phyloP scores from a whole-genome alignment of 1,284 basidiomycete genomes.

The Naganishia liquefaciens region DNA sequence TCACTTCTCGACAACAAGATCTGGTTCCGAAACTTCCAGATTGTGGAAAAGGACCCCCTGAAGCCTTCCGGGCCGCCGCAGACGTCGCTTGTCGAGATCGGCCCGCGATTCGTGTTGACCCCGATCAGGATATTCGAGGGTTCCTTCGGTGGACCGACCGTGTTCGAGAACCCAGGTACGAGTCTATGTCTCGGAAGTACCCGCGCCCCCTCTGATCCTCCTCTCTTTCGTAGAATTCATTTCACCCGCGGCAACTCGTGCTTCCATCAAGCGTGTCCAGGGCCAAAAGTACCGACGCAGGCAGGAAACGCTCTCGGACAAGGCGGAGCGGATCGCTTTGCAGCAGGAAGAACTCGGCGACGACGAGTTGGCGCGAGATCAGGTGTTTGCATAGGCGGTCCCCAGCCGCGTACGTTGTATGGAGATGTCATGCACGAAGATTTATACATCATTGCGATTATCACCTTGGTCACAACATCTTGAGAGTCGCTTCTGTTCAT shows the following conservation, averaged over 20 bases:
- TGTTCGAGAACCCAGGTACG: slow-evolving; percentile 90
- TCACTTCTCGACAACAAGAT: slow-evolving; percentile 94
- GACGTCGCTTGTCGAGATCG: slow-evolving; percentile 86
- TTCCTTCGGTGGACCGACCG: slow-evolving; percentile 88
- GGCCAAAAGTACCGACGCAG: slow-evolving; percentile 77
- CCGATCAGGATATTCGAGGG: slow-evolving; percentile 99
- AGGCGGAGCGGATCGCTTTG: slow-evolving; percentile 65
- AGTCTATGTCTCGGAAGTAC: neutral
- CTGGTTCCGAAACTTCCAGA: slow-evolving; percentile 98
- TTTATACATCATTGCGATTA: neutral
- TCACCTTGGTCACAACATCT: neutral
- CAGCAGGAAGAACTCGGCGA: slow-evolving; percentile 65
- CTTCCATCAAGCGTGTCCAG: slow-evolving; percentile 68
- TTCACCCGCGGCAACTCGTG: slow-evolving; percentile 79
- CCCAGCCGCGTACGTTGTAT: neutral
- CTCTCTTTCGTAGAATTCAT: slow-evolving; percentile 72
- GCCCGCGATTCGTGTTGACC: slow-evolving; percentile 93
- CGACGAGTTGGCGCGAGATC: slow-evolving; percentile 77
- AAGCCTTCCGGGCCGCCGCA: slow-evolving; percentile 54
- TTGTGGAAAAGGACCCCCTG: slow-evolving; percentile 65
- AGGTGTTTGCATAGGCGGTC: slow-evolving; percentile 74
- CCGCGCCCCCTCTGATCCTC: neutral
- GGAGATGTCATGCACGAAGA: neutral
- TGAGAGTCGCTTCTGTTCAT: neutral
- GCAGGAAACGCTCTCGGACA: slow-evolving; percentile 74